phyloP scores from a whole-genome alignment of 257 asterid species.

The Solanum ossicruentum region DNA sequence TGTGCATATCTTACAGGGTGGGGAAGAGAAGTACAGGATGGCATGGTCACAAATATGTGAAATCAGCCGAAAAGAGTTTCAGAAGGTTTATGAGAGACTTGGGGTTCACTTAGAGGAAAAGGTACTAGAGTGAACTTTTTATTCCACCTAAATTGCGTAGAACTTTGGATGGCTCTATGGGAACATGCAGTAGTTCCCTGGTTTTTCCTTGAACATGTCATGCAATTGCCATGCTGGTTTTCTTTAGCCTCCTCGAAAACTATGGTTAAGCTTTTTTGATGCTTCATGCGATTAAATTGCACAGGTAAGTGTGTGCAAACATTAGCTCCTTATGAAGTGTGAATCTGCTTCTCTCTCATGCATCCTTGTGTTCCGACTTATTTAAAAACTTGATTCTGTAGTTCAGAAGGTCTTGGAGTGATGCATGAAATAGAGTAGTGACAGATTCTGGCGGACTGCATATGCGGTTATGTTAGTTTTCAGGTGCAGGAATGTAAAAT shows the following conservation, averaged over 20 bases:
- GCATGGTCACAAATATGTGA: conserved; percentile 90
- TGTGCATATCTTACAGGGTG: conserved; percentile 38
- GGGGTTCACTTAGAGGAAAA: conserved; percentile 74
- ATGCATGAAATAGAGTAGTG: neutral
- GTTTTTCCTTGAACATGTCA: neutral
- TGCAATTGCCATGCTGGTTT: neutral
- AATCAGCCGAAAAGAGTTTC: conserved; percentile 64
- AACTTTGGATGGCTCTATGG: neutral
- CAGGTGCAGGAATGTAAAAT: neutral
- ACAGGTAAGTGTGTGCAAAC: neutral
- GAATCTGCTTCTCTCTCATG: neutral
- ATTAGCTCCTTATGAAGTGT: neutral
- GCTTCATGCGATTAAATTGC: neutral
- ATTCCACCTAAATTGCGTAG: neutral
- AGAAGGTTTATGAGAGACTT: conserved; percentile 59
- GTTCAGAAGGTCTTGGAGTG: neutral
- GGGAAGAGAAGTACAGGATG: conserved; percentile 58
- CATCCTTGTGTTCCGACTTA: neutral
- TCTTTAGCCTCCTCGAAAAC: neutral
- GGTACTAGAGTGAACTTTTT: conserved; percentile 22
- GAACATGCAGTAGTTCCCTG: neutral
- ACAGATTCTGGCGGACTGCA: neutral
- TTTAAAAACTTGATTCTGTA: neutral
- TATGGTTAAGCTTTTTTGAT: neutral
- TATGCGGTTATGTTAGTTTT: neutral